phyloP scores from a whole-genome alignment of 345 rosid species.

The Citrus hindsii region DNA sequence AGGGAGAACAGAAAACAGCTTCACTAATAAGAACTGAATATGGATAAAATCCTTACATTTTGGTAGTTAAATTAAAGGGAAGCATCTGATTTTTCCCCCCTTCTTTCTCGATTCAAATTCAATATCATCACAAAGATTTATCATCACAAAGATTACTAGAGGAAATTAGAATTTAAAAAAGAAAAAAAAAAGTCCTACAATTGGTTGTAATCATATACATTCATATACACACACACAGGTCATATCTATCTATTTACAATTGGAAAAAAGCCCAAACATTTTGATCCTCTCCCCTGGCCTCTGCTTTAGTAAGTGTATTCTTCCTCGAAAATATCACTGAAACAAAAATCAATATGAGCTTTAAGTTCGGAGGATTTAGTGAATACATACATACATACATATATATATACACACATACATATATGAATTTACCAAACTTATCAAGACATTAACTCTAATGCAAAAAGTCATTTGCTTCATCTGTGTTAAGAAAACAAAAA shows the following conservation, averaged over 20 bases:
- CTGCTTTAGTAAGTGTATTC: background rate
- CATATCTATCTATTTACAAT: background rate
- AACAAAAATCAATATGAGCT: background rate
- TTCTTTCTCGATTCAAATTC: background rate
- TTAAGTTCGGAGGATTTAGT: background rate
- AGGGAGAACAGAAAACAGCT: too few species aligned
- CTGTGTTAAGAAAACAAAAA: too few species aligned
- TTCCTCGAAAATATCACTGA: constrained; percentile 1
- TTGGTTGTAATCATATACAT: background rate
- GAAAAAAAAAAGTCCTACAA: too few species aligned
- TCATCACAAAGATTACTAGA: background rate
- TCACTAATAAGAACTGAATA: too few species aligned
- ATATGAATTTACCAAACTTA: background rate
- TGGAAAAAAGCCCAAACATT: background rate
- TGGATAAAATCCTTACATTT: background rate
- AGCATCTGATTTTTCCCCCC: too few species aligned
- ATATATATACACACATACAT: too few species aligned
- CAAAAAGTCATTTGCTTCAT: background rate
- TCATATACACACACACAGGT: background rate
- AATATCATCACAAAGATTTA: background rate
- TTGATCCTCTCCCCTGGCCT: background rate
- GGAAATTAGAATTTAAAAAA: background rate
- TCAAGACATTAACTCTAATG: background rate
- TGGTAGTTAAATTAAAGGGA: background rate
- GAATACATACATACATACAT: background rate